phyloP scores from a whole-genome alignment of 768 basidiomycete genomes.

The Tylopilus vinaceipallidus region DNA sequence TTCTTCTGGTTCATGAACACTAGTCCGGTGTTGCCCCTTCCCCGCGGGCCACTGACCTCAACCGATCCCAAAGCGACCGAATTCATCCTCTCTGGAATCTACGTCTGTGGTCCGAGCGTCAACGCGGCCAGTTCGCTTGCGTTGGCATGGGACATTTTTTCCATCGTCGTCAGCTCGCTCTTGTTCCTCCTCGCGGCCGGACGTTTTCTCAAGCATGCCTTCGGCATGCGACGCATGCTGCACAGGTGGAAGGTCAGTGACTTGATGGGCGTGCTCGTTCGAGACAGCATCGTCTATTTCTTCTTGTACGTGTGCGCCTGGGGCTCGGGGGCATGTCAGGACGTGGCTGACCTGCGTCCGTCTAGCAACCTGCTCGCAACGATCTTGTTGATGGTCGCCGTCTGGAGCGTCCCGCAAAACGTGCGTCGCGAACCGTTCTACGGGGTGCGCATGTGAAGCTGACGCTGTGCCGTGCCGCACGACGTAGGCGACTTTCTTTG shows the following conservation, averaged over 20 bases:
- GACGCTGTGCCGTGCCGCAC: background rate
- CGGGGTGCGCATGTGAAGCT: no score
- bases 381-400: conserved; percentile 14
- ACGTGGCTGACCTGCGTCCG: background rate
- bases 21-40: no score
- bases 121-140: conserved; percentile 1
- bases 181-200: conserved; percentile 17
- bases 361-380: conserved; percentile 17
- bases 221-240: conserved; percentile 5
- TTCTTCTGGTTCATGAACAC: background rate
- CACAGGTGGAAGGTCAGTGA: conserved; percentile 10
- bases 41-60: background rate
- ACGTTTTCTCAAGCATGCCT: conserved; percentile 11
- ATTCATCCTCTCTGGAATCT: conserved; percentile 14
- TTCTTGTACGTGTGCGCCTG: conserved; percentile 11
- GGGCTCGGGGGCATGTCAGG: no score
- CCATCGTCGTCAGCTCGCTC: conserved; percentile 8
- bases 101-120: conserved; percentile 13
- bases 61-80: conserved; percentile 10
- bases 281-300: conserved; percentile 21
- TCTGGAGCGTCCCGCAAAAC: conserved; percentile 13
- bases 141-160: conserved; percentile 17
- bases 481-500: conserved; percentile 4
- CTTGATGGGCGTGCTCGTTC: conserved; percentile 15
- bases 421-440: no score